Conservation (phyloP, 1,284 basidiomycete genomes). For the Meripilus lineatus region DNA sequence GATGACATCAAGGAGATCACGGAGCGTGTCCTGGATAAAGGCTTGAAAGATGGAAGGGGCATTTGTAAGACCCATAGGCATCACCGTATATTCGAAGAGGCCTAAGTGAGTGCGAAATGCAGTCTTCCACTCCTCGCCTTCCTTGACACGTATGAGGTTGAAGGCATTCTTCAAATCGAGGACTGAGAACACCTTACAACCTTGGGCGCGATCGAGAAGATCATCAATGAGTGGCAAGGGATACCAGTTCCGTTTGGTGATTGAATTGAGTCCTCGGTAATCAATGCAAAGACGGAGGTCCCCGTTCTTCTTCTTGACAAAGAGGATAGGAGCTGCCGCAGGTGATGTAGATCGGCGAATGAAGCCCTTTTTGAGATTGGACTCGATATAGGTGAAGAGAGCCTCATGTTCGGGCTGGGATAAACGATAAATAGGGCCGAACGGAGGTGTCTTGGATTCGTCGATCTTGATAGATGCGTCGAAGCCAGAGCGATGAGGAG, state of each 20-base stretch:
- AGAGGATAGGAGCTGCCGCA: slow-evolving; percentile 29
- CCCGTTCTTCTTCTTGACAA: slow-evolving; percentile 38
- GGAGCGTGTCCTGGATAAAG: slow-evolving; percentile 22
- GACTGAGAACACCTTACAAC: slow-evolving; percentile 27
- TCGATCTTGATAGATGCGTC: slow-evolving; percentile 14
- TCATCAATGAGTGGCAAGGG: slow-evolving; percentile 31
- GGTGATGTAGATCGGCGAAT: slow-evolving; percentile 24
- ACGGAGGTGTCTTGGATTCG: slow-evolving; percentile 10
- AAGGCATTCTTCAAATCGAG: slow-evolving; percentile 26
- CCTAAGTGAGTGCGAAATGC: slow-evolving; percentile 16
- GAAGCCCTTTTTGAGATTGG: slow-evolving; percentile 22
- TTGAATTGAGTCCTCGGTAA: slow-evolving; percentile 19
- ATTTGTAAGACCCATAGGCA: slow-evolving; percentile 30
- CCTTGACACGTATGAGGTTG: slow-evolving; percentile 17
- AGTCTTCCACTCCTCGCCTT: slow-evolving; percentile 17
- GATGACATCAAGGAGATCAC: slow-evolving; percentile 16
- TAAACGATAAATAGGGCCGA: slow-evolving; percentile 22
- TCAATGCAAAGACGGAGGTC: slow-evolving; percentile 25
- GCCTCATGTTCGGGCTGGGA: slow-evolving; percentile 19
- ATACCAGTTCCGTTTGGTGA: slow-evolving; percentile 31
- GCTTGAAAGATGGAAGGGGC: slow-evolving; percentile 23
- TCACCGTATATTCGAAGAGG: slow-evolving; percentile 25
- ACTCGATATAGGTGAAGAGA: slow-evolving; percentile 22
- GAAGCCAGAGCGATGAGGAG: slow-evolving; percentile 10
- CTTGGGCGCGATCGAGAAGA: slow-evolving; percentile 23